phyloP scores from a whole-genome alignment of 768 basidiomycete species.

The Phylloporus arenicola region DNA sequence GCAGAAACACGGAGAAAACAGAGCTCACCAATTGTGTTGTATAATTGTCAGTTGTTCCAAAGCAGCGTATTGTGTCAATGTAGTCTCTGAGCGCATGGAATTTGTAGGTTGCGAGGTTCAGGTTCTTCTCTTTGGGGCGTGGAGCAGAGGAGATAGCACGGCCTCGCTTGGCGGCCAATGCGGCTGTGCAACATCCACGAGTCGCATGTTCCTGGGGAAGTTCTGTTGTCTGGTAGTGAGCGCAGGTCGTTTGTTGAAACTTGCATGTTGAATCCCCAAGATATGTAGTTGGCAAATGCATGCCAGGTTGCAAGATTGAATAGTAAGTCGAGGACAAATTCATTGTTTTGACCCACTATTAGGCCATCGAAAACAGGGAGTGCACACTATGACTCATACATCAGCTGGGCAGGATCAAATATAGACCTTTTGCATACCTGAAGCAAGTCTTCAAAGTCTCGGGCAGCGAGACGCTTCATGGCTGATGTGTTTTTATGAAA shows the following conservation, averaged over 20 bases:
- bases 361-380: constrained; percentile 13
- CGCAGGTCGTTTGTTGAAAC: constrained; percentile 21
- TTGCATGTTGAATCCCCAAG: constrained; percentile 16
- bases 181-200: neutral
- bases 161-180: no score
- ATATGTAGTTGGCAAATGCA: neutral
- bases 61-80: constrained; percentile 4
- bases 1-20: neutral
- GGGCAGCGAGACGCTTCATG: no score
- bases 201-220: constrained; percentile 11
- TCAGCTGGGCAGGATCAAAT: neutral
- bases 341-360: neutral
- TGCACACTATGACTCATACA: neutral
- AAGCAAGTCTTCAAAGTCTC: no score
- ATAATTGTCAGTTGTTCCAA: constrained; percentile 26
- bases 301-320: neutral
- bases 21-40: constrained; percentile 24
- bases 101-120: constrained; percentile 10
- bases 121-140: neutral
- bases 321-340: neutral
- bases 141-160: no score
- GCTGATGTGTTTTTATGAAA: no score
- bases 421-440: constrained; percentile 16
- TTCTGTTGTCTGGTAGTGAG: constrained; percentile 18
- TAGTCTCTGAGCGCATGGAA: constrained; percentile 16